phyloP scores from a whole-genome alignment of 805 yeast genomes.

The Yarrowia sp. region DNA sequence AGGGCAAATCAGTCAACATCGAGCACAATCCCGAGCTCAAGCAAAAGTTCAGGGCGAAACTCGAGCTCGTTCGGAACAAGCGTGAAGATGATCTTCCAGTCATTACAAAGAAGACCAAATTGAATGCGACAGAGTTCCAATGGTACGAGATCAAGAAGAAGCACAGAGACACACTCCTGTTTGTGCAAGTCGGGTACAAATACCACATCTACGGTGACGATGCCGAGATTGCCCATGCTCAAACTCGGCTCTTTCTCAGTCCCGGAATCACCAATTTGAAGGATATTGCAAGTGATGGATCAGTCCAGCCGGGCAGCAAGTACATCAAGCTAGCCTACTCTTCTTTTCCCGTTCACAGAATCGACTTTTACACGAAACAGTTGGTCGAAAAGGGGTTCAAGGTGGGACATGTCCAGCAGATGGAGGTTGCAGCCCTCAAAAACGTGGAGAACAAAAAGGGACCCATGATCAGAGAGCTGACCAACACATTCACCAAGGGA shows the following conservation, averaged over 20 bases:
- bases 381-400: constrained; percentile 74
- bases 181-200: constrained; percentile 91
- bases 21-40: constrained; percentile 8
- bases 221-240: constrained; percentile 71
- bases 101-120: constrained; percentile 43
- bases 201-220: constrained; percentile 87
- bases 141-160: constrained; percentile 66
- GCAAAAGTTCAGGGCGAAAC: constrained; percentile 3
- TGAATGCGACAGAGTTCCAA: constrained; percentile 85
- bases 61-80: constrained; percentile 14
- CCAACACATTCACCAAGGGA: constrained; percentile 79
- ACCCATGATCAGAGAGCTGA: constrained; percentile 71
- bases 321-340: constrained; percentile 77
- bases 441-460: constrained; percentile 60
- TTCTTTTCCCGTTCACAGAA: constrained; percentile 78
- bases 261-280: constrained; percentile 70
- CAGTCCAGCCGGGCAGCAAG: constrained; percentile 52
- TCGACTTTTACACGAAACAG: constrained; percentile 78
- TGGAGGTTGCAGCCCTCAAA: constrained; percentile 80
- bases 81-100: neutral
- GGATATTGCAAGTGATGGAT: constrained; percentile 51
- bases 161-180: constrained; percentile 71
- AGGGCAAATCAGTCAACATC: neutral
- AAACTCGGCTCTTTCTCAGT: constrained; percentile 65
- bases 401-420: constrained; percentile 86